Percentiles rank a stretch among this genome's conserved stretches.
These are phyloP conservation scores for Metschnikowia bowlesiae DNA, from an alignment of 805 yeast genomes.

Conservation along the genomic window DNA sequence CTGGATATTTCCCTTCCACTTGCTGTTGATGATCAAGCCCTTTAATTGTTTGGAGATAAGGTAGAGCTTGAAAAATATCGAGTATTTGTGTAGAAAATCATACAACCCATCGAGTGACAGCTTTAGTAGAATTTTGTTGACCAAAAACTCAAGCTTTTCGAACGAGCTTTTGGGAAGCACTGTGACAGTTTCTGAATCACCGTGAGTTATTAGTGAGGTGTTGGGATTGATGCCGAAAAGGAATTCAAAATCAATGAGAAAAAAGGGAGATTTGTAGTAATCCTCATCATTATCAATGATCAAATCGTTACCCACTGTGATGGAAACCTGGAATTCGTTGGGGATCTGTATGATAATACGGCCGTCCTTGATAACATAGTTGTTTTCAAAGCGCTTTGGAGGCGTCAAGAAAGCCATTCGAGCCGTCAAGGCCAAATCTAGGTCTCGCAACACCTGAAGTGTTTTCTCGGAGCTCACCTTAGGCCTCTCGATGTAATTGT, in stretches of 20 bases:
- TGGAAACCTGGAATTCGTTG: conserved; percentile 55
- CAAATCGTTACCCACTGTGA: conserved; percentile 65
- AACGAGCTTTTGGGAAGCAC: conserved; percentile 28
- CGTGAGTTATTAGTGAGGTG: conserved; percentile 28
- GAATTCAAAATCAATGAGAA: conserved; percentile 72
- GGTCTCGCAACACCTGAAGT: conserved; percentile 56
- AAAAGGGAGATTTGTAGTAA: conserved; percentile 54
- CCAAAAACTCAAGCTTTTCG: conserved; percentile 48
- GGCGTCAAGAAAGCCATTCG: conserved; percentile 67
- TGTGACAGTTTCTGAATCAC: conserved; percentile 23
- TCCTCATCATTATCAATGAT: conserved; percentile 47
- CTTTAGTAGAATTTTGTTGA: conserved; percentile 48
- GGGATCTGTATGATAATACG: conserved; percentile 61
- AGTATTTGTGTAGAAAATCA: conserved; percentile 52
- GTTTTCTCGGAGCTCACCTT: conserved; percentile 53
- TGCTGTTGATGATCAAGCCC: conserved; percentile 38
- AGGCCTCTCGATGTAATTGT: conserved; percentile 48
- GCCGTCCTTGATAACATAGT: conserved; percentile 70
- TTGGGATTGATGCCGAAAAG: conserved; percentile 47
- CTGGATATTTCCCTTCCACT: conserved; percentile 59
- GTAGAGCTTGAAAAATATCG: conserved; percentile 62
- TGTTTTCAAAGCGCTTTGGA: conserved; percentile 55
- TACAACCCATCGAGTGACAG: conserved; percentile 51
- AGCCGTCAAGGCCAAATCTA: conserved; percentile 69
- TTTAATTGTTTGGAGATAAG: conserved; percentile 55